Conservation (phyloP, 768 basidiomycete species). For the Tulasnella sp. region DNA sequence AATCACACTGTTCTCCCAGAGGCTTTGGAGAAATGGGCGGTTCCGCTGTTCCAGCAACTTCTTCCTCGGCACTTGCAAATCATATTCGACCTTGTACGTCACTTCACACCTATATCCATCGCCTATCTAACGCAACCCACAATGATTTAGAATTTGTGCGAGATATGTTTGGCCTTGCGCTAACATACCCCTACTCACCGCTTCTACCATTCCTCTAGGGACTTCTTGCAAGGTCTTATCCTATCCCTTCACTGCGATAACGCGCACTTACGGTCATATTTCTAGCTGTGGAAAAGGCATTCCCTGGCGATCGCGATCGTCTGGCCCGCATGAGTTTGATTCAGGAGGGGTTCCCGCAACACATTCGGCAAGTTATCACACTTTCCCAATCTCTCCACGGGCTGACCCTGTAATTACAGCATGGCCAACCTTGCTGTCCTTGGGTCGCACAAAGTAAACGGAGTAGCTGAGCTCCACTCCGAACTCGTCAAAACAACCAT, state of each 20-base stretch:
- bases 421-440: constrained; percentile 78
- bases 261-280: constrained; percentile 35
- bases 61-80: constrained; percentile 90
- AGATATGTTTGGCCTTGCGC: constrained; percentile 31
- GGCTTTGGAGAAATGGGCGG: constrained; percentile 72
- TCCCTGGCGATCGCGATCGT: constrained; percentile 78
- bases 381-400: constrained; percentile 49
- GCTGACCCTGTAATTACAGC: constrained; percentile 48
- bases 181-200: neutral
- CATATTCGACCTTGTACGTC: constrained; percentile 66
- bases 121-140: neutral
- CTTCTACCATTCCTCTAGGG: constrained; percentile 39
- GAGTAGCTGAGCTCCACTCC: constrained; percentile 94
- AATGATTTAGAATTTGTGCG: constrained; percentile 43
- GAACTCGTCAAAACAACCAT: constrained; percentile 62
- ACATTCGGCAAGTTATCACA: constrained; percentile 41
- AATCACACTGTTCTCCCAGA: constrained; percentile 90
- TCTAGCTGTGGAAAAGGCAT: constrained; percentile 84
- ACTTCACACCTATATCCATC: neutral
- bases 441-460: constrained; percentile 78
- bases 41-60: constrained; percentile 78
- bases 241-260: neutral
- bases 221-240: constrained; percentile 59
- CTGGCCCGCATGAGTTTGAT: constrained; percentile 87
- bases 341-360: constrained; percentile 42